phyloP scores from a whole-genome alignment of 2,329 filamentous ascomycete genomes.

The Trichoderma oligosporum region DNA sequence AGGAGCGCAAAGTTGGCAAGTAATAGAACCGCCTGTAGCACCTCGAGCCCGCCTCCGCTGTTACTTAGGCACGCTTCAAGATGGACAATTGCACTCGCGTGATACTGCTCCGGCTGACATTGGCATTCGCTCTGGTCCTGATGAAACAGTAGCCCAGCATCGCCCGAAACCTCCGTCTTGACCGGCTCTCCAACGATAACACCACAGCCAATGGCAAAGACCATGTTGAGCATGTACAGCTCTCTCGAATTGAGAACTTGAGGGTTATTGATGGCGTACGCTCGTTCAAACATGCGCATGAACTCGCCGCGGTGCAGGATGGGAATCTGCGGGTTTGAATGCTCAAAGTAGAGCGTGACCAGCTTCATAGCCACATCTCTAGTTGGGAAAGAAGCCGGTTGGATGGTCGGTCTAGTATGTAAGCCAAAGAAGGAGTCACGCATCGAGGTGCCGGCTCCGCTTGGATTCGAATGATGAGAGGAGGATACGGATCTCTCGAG shows the following conservation, averaged over 20 bases:
- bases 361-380: constrained; percentile 68
- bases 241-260: constrained; percentile 70
- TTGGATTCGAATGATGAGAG: constrained; percentile 23
- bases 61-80: constrained; percentile 81
- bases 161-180: constrained; percentile 43
- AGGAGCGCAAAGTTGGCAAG: constrained; percentile 88
- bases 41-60: constrained; percentile 84
- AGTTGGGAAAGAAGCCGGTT: constrained; percentile 79
- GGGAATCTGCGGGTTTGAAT: constrained; percentile 93
- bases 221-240: constrained; percentile 93
- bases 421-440: constrained; percentile 96
- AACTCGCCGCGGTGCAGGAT: constrained; percentile 88
- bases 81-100: constrained; percentile 89
- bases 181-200: constrained; percentile 74
- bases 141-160: constrained; percentile 32
- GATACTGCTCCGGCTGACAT: constrained; percentile 88
- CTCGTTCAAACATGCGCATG: constrained; percentile 78
- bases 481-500: constrained; percentile 25
- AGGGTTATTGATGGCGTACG: constrained; percentile 67
- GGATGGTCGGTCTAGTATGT: constrained; percentile 83
- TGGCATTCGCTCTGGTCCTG: constrained; percentile 34
- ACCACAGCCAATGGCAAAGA: constrained; percentile 91
- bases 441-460: constrained; percentile 67
- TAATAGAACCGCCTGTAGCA: constrained; percentile 87
- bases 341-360: constrained; percentile 85